Evolutionary conservation across 2,329 filamentous ascomycete species (phyloP).

Genomic region (Talaromyces sp.): DNA sequence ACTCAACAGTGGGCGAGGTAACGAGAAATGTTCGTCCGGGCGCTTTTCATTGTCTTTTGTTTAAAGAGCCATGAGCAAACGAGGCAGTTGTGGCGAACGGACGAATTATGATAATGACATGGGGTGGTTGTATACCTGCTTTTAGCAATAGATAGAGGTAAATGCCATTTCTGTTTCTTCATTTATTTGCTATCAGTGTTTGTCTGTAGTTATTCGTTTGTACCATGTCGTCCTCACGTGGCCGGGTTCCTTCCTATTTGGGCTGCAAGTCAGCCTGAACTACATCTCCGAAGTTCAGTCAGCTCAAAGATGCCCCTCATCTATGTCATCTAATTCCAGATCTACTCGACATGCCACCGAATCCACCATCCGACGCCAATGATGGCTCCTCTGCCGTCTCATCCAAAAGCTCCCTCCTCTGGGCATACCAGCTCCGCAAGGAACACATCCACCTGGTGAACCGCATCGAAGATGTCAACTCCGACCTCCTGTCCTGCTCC

Average conservation of each 20-base stretch:
- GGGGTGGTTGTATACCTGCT: slow-evolving; percentile 25
- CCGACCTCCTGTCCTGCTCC: slow-evolving; percentile 10
- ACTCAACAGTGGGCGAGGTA: slow-evolving; percentile 33
- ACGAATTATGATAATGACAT: slow-evolving; percentile 26
- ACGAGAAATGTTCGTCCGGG: slow-evolving; percentile 28
- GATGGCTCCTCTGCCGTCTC: slow-evolving; percentile 2
- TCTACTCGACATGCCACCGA: neutral
- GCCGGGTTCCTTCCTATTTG: neutral
- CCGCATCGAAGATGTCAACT: slow-evolving; percentile 19
- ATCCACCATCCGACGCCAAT: neutral
- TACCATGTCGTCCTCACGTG: neutral
- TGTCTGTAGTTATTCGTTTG: neutral
- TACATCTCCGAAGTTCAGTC: neutral
- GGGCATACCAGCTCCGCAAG: slow-evolving; percentile 34
- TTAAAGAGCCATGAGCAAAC: slow-evolving; percentile 14
- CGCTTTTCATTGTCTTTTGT: slow-evolving; percentile 17
- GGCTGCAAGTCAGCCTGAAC: too few species aligned
- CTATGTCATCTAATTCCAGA: neutral
- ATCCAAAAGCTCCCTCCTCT: slow-evolving; percentile 25
- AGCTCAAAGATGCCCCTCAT: too few species aligned
- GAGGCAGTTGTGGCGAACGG: slow-evolving; percentile 19
- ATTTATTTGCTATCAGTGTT: neutral
- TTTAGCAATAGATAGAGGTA: slow-evolving; percentile 30
- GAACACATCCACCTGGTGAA: slow-evolving; percentile 28
- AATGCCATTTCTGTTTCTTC: slow-evolving; percentile 23